These are phyloP conservation scores for Suillus weaverae DNA, from an alignment of 768 basidiomycete species.

Conservation along the genomic window DNA sequence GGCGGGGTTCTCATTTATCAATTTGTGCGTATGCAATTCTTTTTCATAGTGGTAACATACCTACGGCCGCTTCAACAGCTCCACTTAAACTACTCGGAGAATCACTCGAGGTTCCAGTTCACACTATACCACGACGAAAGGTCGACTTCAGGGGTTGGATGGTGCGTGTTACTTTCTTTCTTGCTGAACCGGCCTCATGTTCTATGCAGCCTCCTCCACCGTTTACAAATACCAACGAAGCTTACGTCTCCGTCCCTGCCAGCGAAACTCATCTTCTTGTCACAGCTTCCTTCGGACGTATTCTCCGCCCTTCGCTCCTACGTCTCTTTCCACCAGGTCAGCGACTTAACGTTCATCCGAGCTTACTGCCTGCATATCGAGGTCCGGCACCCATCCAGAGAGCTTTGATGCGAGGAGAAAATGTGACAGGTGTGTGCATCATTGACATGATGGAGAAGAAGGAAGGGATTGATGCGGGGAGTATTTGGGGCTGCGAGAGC, in stretches of 20 bases:
- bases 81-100: constrained; percentile 65
- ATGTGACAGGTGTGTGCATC: constrained; percentile 77
- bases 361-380: constrained; percentile 82
- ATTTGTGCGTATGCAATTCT: constrained; percentile 42
- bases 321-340: constrained; percentile 55
- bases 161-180: constrained; percentile 37
- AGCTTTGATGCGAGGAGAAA: constrained; percentile 65
- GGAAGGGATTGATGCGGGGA: constrained; percentile 78
- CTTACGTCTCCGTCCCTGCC: constrained; percentile 16
- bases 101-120: constrained; percentile 51
- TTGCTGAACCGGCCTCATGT: constrained; percentile 17
- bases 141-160: constrained; percentile 64
- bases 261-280: constrained; percentile 58
- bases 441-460: constrained; percentile 69
- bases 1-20: constrained; percentile 56
- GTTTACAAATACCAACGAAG: constrained; percentile 23
- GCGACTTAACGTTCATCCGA: constrained; percentile 87
- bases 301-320: constrained; percentile 66
- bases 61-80: constrained; percentile 43
- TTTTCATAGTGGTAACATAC: not conserved
- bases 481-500: constrained; percentile 54
- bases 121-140: constrained; percentile 60
- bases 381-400: constrained; percentile 92
- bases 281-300: constrained; percentile 90
- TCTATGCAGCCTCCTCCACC: constrained; percentile 43